A percentile compares a stretch with the other conserved stretches of the same genome.
Conservation (phyloP, 2,329 filamentous ascomycete genomes). For the Diplodia sapinea region DNA sequence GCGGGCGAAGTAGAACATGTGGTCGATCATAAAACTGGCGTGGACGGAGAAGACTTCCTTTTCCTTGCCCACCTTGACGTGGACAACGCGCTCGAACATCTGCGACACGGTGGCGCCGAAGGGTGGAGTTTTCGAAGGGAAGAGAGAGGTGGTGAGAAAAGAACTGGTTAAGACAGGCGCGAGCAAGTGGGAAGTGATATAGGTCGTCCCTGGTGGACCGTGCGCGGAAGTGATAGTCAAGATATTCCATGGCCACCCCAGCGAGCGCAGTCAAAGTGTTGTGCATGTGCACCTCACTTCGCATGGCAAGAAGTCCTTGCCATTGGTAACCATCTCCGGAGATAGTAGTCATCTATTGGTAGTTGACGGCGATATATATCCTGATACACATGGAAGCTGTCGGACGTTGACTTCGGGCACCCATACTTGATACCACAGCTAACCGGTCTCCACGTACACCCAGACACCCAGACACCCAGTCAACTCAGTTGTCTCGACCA, state of each 20-base stretch:
- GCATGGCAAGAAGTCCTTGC: no score
- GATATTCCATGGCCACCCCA: neutral
- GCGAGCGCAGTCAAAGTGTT: neutral
- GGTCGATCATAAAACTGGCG: neutral
- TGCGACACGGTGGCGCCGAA: neutral
- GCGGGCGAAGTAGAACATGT: slow-evolving; percentile 12
- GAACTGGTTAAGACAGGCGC: neutral
- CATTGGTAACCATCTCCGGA: no score
- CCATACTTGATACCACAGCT: no score
- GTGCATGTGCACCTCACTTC: no score
- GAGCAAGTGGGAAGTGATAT: neutral
- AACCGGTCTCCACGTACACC: no score
- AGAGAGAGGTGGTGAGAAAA: neutral
- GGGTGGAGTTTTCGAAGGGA: neutral
- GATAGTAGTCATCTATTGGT: no score
- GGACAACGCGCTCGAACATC: slow-evolving; percentile 8
- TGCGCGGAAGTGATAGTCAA: neutral
- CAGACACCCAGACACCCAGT: no score
- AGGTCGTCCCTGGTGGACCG: neutral
- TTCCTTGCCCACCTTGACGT: slow-evolving; percentile 6
- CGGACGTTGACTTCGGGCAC: no score
- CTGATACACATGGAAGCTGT: no score
- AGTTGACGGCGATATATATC: no score
- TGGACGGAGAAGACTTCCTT: slow-evolving; percentile 1
- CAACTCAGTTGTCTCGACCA: no score